Base-by-base conservation (phyloP, 768 basidiomycete genomes). In the Gymnopilus dilepis region DNA sequence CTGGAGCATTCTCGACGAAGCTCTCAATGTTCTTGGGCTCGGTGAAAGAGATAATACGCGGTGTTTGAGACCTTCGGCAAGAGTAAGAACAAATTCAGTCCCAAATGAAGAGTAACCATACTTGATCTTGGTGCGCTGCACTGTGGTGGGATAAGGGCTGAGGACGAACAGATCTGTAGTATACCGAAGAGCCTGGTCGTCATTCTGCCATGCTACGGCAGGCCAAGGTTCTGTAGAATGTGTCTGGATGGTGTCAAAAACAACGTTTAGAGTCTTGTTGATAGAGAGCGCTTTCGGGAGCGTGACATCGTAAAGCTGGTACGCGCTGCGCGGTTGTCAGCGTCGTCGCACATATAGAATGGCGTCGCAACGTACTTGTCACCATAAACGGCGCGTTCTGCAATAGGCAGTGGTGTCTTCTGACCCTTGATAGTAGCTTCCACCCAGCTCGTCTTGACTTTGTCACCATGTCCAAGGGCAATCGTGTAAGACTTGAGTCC, bases 61-160 rank as follows among this genome's bases (percentile, higher is more conserved):
- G 89, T 12, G 84, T 78, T 4, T 88, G 83, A n/a, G 91, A 77
- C 72, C 95, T 96, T 42, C 12, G 26, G 48, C 11, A 51, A n/a
- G 12, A 28, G 15, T 37, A 30, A 33, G 28, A 34, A 21, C 43
- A 21, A 24, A 19, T 37, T 8, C 34, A 37, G 15, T 15, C 6
- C 4, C 11, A 59, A 13, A 59, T 22, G 31, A 57, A 41, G 55
- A 42, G 58, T 34, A 4, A 13, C 77, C 89, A 47, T 67, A 95
- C 95, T 87, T 87, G 65, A 97, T 74, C 80, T 97, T 97, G 19
- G 92, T 90, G 47, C 94, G 85, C 74, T 97, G 94, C 21, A 92
- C 86, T 45, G 83, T 75, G 22, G 94, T 94, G 31, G 78, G 72
- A 72, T 97, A 98, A 38, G 92, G 91, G 70, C 92, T 95, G 59